Base-by-base conservation (phyloP, 768 basidiomycete species). In the Exsudoporus frostii region DNA sequence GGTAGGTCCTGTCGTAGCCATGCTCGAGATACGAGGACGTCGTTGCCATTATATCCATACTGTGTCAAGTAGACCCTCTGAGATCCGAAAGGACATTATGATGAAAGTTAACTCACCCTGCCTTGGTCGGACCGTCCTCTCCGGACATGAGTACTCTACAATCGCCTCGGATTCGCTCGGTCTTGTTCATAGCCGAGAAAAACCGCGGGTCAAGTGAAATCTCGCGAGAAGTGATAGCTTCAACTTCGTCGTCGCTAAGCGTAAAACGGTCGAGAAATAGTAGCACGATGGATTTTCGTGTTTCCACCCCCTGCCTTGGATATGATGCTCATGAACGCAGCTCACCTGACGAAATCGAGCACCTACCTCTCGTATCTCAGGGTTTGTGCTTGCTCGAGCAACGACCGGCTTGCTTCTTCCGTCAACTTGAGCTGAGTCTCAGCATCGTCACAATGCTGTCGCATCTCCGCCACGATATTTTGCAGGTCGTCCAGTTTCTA, bases 201-300 rank as follows among this genome's bases (percentile, higher is more conserved):
- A 99, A 86, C 2, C 74, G 76, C 6, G 75, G 66, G 0, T 88
- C 87, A 17, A 97, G 77, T 6, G 87, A 81, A 5, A 94, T 79
- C 29, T 95, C 87, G 34, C 92, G 74, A 10, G 90, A 92, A 0
- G 82, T 83, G 36, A 99, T 75, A 0, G 86, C 83, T 29, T 86
- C 82, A 1, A 80, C 71, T 63, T 98, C 94, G 13, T 79, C 75
- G 2, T 87, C 80, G 4, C 72, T 80, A 14, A 98, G 81, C 1
- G 93, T 97, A 70, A 98, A 99, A 2, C 88, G 84, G 0, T 79
- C 70, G 22, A 99, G 80, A 71, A 99, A 98, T 13, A 88, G 71
- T 1, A 79, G 70, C 4, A 96, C 83, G 55, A 98, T 84, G 1
- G 84, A 80, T 62, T 86, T 83, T 48, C 81, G 85, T 27, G 81